Evolutionary conservation across 2,329 filamentous ascomycete species (phyloP).

Genomic region (Cordyceps javanica): DNA sequence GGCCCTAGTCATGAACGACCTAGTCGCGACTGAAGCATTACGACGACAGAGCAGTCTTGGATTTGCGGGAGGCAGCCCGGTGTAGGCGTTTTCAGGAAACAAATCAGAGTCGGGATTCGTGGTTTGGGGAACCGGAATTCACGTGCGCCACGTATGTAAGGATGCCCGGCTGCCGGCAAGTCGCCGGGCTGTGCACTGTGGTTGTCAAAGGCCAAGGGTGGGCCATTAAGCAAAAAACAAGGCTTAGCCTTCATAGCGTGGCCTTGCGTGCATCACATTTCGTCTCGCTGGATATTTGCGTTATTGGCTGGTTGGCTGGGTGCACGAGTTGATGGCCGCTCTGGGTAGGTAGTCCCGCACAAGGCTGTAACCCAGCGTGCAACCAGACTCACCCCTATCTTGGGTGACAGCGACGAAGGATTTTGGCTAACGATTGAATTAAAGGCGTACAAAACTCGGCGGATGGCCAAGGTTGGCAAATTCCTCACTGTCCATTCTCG

Average conservation of each 20-base stretch:
- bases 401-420: too few species aligned
- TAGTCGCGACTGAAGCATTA: background rate
- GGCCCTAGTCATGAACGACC: too few species aligned
- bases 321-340: background rate
- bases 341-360: background rate
- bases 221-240: background rate
- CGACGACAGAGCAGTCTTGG: background rate
- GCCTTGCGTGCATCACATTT: background rate
- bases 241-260: background rate
- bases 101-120: background rate
- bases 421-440: background rate
- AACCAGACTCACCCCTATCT: background rate
- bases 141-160: background rate
- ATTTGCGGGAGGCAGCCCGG: background rate
- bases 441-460: background rate
- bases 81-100: background rate
- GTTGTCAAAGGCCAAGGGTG: background rate
- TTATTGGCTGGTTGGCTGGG: background rate
- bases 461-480: background rate
- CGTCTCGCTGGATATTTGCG: background rate
- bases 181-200: conserved; percentile 5
- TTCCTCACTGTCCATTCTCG: background rate
- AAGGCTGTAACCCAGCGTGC: background rate
- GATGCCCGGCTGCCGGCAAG: background rate
- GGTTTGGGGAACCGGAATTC: background rate